These are phyloP conservation scores for Neurospora sp. DNA, from an alignment of 2,329 filamentous ascomycete genomes.

Conservation along the genomic window DNA sequence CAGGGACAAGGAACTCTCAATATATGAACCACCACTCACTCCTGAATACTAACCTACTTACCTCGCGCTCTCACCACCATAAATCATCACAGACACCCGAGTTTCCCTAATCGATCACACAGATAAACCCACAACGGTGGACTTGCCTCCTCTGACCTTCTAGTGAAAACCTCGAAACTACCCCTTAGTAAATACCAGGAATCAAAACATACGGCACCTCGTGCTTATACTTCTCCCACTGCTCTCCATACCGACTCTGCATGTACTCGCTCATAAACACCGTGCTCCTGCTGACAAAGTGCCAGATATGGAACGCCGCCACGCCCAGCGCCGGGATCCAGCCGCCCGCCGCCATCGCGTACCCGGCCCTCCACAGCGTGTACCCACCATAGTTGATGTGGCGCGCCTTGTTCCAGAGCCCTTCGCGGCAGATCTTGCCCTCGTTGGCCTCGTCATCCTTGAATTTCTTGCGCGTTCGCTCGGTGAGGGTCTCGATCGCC, in stretches of 20 bases:
- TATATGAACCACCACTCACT: background rate
- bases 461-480: slow-evolving; percentile 42
- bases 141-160: background rate
- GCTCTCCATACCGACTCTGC: slow-evolving; percentile 24
- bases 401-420: slow-evolving; percentile 29
- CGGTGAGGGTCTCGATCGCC: slow-evolving; percentile 41
- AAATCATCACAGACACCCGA: background rate
- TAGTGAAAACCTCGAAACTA: background rate
- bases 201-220: slow-evolving; percentile 27
- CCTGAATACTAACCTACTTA: background rate
- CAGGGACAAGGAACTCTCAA: background rate
- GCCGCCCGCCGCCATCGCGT: slow-evolving; percentile 25
- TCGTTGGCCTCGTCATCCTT: slow-evolving; percentile 27
- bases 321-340: slow-evolving; percentile 25
- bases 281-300: slow-evolving; percentile 23
- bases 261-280: slow-evolving; percentile 29
- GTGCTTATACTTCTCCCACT: slow-evolving; percentile 29
- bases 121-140: background rate
- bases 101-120: background rate
- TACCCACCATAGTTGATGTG: slow-evolving; percentile 33
- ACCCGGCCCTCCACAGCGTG: slow-evolving; percentile 24
- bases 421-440: slow-evolving; percentile 27
- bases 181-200: slow-evolving; percentile 26
- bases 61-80: background rate
- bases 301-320: slow-evolving; percentile 20